Conservation (phyloP, 495 filamentous ascomycete species). For the Xylaria bambusicola region DNA sequence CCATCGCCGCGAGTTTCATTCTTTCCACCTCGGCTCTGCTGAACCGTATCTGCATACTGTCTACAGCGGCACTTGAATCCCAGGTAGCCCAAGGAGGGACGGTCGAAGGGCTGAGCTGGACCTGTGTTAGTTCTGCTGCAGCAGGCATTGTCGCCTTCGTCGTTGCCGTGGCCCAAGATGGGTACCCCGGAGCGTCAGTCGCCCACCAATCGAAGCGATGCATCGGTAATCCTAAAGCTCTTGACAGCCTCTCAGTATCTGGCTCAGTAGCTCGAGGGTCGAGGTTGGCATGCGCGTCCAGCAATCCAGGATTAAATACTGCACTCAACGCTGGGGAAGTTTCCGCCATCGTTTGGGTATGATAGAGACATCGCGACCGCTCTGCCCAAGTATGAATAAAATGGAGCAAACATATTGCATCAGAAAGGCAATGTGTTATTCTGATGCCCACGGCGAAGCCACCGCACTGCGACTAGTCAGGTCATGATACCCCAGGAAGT, state of each 20-base stretch:
- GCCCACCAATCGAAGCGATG: constrained; percentile 43
- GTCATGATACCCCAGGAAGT: background rate
- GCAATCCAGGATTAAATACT: constrained; percentile 34
- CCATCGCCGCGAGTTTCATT: constrained; percentile 30
- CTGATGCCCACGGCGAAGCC: constrained; percentile 46
- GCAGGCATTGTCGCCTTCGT: constrained; percentile 22
- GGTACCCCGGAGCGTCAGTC: constrained; percentile 25
- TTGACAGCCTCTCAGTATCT: constrained; percentile 25
- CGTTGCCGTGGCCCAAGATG: constrained; percentile 29
- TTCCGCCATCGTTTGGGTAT: background rate
- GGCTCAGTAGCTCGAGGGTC: constrained; percentile 22
- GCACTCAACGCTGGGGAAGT: constrained; percentile 12
- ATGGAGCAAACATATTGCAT: constrained; percentile 47
- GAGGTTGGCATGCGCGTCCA: constrained; percentile 35
- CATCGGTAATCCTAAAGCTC: constrained; percentile 35
- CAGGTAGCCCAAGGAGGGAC: constrained; percentile 41
- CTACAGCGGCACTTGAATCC: constrained; percentile 30
- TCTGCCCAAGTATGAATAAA: constrained; percentile 51
- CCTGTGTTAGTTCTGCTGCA: constrained; percentile 18
- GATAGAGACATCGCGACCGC: constrained; percentile 19
- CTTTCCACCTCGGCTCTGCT: constrained; percentile 18
- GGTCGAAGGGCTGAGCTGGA: constrained; percentile 28
- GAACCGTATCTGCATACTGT: constrained; percentile 40
- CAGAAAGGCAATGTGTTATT: constrained; percentile 49
- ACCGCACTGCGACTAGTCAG: constrained; percentile 29